Percentiles rank a stretch among this genome's conserved stretches.
phyloP scores from a whole-genome alignment of 257 asterid genomes.

The Parsonsia alboflavescens region DNA sequence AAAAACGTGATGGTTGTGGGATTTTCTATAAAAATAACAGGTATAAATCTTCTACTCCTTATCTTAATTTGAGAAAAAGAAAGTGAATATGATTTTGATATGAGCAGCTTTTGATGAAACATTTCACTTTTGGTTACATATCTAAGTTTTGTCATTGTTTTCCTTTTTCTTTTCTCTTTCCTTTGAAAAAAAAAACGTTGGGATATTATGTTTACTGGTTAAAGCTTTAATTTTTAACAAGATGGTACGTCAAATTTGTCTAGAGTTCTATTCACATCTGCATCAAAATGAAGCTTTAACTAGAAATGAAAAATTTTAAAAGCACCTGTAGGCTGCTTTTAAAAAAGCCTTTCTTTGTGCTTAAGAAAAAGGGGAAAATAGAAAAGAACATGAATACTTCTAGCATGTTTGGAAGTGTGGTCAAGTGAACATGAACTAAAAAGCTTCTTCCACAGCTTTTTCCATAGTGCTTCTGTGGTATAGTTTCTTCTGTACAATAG shows the following conservation, averaged over 20 bases:
- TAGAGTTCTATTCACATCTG: not conserved
- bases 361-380: too few species aligned
- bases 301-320: not conserved
- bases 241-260: not conserved
- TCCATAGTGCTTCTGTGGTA: too few species aligned
- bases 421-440: too few species aligned
- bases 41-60: conserved; percentile 30
- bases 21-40: conserved; percentile 63
- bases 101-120: not conserved
- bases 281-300: not conserved
- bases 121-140: not conserved
- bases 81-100: not conserved
- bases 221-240: not conserved
- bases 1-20: conserved; percentile 91
- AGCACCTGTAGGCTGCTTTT: not conserved
- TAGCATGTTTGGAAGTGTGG: too few species aligned
- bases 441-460: too few species aligned
- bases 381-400: too few species aligned
- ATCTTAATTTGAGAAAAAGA: not conserved
- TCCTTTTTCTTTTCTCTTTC: not conserved
- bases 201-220: not conserved
- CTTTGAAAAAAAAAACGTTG: not conserved
- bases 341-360: too few species aligned
- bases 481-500: too few species aligned
- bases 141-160: not conserved